A percentile compares a stretch with the other conserved stretches of the same genome.
phyloP scores from a whole-genome alignment of 345 rosid species.

The Toxicodendron radicans region DNA sequence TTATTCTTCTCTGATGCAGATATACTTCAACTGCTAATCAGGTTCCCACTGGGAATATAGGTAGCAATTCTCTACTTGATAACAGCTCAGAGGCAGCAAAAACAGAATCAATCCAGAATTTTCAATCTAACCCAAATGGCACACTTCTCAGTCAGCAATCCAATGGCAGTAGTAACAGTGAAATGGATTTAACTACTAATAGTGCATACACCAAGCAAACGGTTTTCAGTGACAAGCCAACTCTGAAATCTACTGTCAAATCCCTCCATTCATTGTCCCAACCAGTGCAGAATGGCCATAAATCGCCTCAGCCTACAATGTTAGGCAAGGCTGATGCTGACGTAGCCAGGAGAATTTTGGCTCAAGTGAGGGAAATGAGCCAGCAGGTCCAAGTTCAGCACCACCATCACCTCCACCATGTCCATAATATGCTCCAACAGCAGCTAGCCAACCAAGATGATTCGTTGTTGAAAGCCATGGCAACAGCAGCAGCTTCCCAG shows the following conservation, averaged over 20 bases:
- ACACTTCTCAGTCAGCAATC: constrained; percentile 37
- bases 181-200: too few species aligned
- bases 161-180: constrained; percentile 48
- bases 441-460: constrained; percentile 24
- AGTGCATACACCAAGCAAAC: too few species aligned
- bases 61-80: constrained; percentile 45
- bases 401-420: constrained; percentile 36
- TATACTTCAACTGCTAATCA: constrained; percentile 40
- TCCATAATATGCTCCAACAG: constrained; percentile 29
- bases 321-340: constrained; percentile 31
- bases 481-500: constrained; percentile 24
- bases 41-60: constrained; percentile 38
- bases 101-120: constrained; percentile 34
- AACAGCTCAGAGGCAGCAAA: constrained; percentile 45
- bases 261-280: constrained; percentile 30
- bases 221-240: constrained; percentile 25
- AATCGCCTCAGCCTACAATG: constrained; percentile 19
- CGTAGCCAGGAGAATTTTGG: constrained; percentile 7
- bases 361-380: constrained; percentile 26
- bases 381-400: constrained; percentile 40
- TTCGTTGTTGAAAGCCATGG: constrained; percentile 22
- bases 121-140: constrained; percentile 37
- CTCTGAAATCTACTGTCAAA: constrained; percentile 29
- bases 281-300: constrained; percentile 27
- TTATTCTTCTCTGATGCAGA: constrained; percentile 32